Conservation (phyloP, 148 eudicot genomes). For the Arbutus unedo region DNA sequence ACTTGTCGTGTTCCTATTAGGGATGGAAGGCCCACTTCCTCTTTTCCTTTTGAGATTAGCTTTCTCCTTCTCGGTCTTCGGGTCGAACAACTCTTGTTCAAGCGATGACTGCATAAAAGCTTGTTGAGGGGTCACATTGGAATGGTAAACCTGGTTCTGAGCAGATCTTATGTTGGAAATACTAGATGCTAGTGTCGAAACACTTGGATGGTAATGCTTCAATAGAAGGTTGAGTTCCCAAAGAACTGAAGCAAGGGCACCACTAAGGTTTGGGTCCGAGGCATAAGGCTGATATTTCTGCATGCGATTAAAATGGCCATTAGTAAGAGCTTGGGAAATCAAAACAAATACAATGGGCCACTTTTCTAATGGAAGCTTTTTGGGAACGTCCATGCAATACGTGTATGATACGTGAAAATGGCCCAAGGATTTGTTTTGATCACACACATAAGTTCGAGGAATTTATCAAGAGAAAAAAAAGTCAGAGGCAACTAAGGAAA, state of each 20-base stretch:
- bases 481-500: not conserved
- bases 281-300: conserved; percentile 91
- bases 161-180: conserved; percentile 50
- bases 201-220: conserved; percentile 79
- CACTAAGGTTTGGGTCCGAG: conserved; percentile 83
- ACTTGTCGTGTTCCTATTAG: conserved; percentile 16
- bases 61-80: conserved; percentile 39
- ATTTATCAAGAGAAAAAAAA: not conserved
- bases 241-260: conserved; percentile 92
- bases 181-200: conserved; percentile 65
- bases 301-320: not conserved
- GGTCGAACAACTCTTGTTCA: conserved; percentile 45
- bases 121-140: conserved; percentile 66
- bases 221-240: conserved; percentile 86
- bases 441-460: not conserved
- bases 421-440: not conserved
- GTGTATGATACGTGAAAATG: not conserved
- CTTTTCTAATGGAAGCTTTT: not conserved
- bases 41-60: conserved; percentile 45
- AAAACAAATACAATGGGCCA: not conserved
- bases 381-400: not conserved
- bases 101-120: conserved; percentile 60
- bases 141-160: conserved; percentile 55
- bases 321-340: not conserved
- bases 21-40: conserved; percentile 24